Percentiles rank a stretch among this genome's conserved stretches.
phyloP scores from a whole-genome alignment of 2,329 filamentous ascomycete genomes.

The Sclerotinia subarctica region DNA sequence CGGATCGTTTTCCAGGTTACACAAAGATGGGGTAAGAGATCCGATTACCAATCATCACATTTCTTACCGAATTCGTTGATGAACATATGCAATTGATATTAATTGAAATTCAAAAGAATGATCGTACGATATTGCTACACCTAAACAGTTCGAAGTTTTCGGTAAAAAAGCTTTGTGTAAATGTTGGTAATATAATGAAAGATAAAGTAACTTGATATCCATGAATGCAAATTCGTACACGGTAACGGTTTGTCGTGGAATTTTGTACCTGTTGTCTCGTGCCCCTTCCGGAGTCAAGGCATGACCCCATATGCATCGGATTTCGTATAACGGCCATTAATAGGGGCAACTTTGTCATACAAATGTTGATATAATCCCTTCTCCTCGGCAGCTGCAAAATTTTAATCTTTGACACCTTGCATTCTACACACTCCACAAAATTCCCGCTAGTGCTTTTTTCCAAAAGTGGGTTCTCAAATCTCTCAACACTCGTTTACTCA shows the following conservation, averaged over 20 bases:
- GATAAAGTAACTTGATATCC: neutral
- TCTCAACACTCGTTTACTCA: neutral
- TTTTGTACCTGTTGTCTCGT: neutral
- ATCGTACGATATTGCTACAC: neutral
- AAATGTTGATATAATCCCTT: conserved; percentile 4
- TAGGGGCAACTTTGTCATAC: conserved; percentile 7
- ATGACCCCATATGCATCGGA: neutral
- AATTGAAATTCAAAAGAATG: neutral
- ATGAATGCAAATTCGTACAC: neutral
- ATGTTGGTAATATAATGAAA: neutral
- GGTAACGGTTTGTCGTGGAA: neutral
- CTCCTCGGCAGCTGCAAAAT: neutral
- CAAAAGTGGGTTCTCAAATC: neutral
- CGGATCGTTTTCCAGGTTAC: neutral
- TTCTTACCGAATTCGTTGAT: neutral
- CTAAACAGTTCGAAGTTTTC: neutral
- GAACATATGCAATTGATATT: neutral
- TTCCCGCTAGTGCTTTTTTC: neutral
- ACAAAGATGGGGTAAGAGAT: neutral
- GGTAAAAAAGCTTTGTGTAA: neutral
- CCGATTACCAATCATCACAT: neutral
- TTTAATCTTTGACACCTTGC: neutral
- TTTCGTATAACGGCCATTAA: neutral
- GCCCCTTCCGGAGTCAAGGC: neutral
- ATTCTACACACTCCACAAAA: conserved; percentile 3